Evolutionary conservation across 495 filamentous ascomycete genomes (phyloP), one percentile per base, ranked within the genome.

Genomic region (Pseudotulostoma volvatum): DNA sequence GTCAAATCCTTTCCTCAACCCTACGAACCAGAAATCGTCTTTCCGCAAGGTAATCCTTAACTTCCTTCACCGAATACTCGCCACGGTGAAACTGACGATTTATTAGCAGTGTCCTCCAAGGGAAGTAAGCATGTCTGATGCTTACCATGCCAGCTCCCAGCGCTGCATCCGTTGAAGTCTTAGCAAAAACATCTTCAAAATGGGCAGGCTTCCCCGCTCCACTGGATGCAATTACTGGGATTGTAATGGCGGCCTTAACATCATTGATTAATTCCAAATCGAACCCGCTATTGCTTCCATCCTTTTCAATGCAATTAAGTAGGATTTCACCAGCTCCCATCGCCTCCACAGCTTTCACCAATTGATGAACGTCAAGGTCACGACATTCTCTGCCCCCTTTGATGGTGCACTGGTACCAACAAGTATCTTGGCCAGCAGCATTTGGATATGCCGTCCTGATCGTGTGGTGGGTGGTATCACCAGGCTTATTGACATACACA

Each of bases 371-470:
- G 56, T 94, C 86, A 36, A 97, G 62, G 48, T 96, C 88, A 14
- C 84, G 69, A 7, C 78, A 82, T 60, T 97, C 90, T 28, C 90
- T 71, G 3, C 90, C 90, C 15, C 90, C 90, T 67, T 86, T 93
- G 55, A 92, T 82, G 9, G 90, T 97, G 59, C 87, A 94, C 39
- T 93, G 88, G 46, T 96, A 97, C 90, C 90, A 97, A 62, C 84
- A 93, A 59, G 74, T 81, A 36, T 61, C 60, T 60, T 95, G 85
- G 3, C 87, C 84, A 2, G 72, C 62, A 1, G 80, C 78, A 7
- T 86, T 84, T 2, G 71, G 74, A 42, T 61, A 70, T 9, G 59
- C 53, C 3, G 90, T 93, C 51, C 69, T 65, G 39, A 95, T 66
- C 0, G 79, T 86, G 51, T 79, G 73, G 59, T 94, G 90, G 14